A percentile compares a stretch with the other conserved stretches of the same genome.
These are phyloP conservation scores for Aspergillus floridensis DNA, from an alignment of 2,329 filamentous ascomycete species.

Conservation along the genomic window DNA sequence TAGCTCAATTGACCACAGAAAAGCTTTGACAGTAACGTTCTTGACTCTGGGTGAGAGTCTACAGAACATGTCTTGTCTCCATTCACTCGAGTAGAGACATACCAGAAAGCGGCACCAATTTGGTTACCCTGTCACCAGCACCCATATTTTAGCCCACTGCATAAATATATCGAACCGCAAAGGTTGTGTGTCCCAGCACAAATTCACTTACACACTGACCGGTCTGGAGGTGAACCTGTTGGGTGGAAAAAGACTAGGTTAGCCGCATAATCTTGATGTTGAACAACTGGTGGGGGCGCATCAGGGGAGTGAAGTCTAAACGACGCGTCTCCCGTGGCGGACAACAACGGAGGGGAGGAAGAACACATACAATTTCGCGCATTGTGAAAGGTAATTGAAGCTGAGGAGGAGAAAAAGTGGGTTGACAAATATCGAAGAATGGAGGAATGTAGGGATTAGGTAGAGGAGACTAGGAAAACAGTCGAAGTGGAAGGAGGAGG, in stretches of 20 bases:
- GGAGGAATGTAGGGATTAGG: slow-evolving; percentile 10
- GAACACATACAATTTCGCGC: slow-evolving; percentile 68
- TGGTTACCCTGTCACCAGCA: slow-evolving; percentile 80
- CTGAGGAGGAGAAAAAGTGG: slow-evolving; percentile 14
- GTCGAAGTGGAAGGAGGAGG: slow-evolving; percentile 21
- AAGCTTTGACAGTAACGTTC: not conserved
- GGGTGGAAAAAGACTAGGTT: slow-evolving; percentile 36
- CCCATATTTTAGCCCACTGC: slow-evolving; percentile 13
- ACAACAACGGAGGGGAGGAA: slow-evolving; percentile 8
- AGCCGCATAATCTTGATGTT: slow-evolving; percentile 26
- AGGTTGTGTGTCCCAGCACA: slow-evolving; percentile 4
- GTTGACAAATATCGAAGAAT: slow-evolving; percentile 13
- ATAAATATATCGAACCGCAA: slow-evolving; percentile 1
- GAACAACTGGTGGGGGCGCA: slow-evolving; percentile 32
- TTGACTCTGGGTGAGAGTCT: not conserved
- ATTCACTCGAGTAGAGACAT: slow-evolving; percentile 37
- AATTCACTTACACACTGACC: slow-evolving; percentile 85
- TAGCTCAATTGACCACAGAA: slow-evolving; percentile 30
- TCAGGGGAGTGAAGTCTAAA: slow-evolving; percentile 31
- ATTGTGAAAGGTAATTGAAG: slow-evolving; percentile 52
- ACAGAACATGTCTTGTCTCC: not conserved
- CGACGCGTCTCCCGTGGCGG: slow-evolving; percentile 35
- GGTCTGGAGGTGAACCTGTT: slow-evolving; percentile 97
- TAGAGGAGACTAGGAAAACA: slow-evolving; percentile 16
- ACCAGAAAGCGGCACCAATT: slow-evolving; percentile 99